These are phyloP conservation scores for Trichoderma breve DNA, from an alignment of 2,329 filamentous ascomycete species.

Conservation along the genomic window DNA sequence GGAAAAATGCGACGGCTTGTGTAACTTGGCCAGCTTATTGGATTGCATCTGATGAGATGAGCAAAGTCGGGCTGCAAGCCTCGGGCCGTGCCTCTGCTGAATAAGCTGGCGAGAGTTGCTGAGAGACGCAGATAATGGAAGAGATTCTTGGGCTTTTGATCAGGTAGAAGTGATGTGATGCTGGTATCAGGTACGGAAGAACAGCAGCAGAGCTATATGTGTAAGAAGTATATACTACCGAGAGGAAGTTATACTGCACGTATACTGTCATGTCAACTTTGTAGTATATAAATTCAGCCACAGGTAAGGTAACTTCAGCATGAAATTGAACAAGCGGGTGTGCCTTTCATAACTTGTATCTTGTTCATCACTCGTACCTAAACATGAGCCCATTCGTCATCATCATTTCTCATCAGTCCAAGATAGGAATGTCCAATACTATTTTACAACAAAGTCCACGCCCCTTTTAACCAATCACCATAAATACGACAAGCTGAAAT, in stretches of 20 bases:
- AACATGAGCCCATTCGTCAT: not conserved
- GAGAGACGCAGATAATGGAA: not conserved
- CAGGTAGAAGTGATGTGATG: not conserved
- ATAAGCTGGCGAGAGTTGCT: not conserved
- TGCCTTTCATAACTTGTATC: not conserved
- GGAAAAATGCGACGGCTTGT: not conserved
- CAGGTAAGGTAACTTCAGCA: not conserved
- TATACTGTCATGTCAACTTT: not conserved
- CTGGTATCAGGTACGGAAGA: not conserved
- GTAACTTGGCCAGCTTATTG: not conserved
- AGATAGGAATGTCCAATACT: not conserved
- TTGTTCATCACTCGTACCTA: not conserved
- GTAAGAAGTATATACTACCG: not conserved
- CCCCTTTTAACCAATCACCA: not conserved
- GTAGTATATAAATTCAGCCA: not conserved
- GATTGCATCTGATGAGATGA: not conserved
- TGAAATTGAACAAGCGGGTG: too few species aligned
- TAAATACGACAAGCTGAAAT: not conserved
- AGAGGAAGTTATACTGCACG: not conserved
- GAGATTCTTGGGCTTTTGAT: not conserved
- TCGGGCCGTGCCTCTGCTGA: constrained; percentile 12
- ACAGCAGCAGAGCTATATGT: not conserved
- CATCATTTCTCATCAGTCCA: not conserved
- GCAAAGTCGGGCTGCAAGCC: not conserved
- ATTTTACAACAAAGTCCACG: not conserved